Conservation (phyloP, 352 stramenopile species). For the Pythium insidiosum region DNA sequence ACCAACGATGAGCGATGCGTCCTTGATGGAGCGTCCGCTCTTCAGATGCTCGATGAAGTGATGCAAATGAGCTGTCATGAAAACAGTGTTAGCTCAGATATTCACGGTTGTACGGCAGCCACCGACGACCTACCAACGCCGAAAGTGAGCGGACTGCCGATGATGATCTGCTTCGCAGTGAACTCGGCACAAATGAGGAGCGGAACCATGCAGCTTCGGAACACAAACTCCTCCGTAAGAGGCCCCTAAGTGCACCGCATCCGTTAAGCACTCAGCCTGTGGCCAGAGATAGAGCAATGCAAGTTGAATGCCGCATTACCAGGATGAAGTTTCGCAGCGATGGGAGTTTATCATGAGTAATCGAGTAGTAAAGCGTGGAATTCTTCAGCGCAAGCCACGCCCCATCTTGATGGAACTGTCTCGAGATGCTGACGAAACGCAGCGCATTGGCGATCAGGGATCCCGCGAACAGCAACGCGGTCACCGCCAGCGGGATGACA, state of each 20-base stretch:
- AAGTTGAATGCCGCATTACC: conserved; percentile 31
- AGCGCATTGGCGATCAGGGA: conserved; percentile 67
- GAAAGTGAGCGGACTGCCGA: conserved; percentile 91
- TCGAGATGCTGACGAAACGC: conserved; percentile 66
- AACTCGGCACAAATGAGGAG: conserved; percentile 80
- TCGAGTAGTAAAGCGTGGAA: conserved; percentile 68
- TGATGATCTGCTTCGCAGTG: conserved; percentile 73
- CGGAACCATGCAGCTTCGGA: conserved; percentile 91
- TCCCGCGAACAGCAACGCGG: conserved; percentile 69
- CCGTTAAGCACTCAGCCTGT: neutral
- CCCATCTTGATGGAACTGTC: conserved; percentile 65
- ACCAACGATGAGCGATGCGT: conserved; percentile 76
- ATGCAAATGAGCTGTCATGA: conserved; percentile 64
- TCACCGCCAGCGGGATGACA: conserved; percentile 56
- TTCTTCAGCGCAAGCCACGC: conserved; percentile 80
- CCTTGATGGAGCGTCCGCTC: conserved; percentile 53
- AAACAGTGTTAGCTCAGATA: conserved; percentile 3
- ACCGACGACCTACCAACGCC: conserved; percentile 76
- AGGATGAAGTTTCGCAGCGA: conserved; percentile 80
- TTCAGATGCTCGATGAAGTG: conserved; percentile 83
- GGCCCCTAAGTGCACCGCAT: conserved; percentile 55
- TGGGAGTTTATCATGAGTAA: conserved; percentile 62
- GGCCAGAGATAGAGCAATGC: neutral
- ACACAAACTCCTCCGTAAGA: conserved; percentile 94
- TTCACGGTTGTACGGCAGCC: neutral